Evolutionary conservation across 2,329 filamentous ascomycete genomes (phyloP).

Genomic region (Xylariaceae sp.): DNA sequence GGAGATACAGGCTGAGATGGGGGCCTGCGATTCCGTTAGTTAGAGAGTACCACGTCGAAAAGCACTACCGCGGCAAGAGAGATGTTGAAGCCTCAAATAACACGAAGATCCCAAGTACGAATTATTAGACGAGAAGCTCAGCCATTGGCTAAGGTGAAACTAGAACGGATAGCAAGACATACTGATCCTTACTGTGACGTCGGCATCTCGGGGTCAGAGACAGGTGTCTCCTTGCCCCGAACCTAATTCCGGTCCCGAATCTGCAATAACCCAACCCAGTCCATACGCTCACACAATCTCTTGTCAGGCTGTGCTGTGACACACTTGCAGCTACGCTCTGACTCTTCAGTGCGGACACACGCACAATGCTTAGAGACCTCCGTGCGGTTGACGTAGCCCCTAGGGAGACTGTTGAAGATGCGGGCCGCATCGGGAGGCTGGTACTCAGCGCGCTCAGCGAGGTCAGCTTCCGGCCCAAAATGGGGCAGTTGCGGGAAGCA

Average conservation of each 20-base stretch:
- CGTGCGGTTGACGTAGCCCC: background rate
- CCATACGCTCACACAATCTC: background rate
- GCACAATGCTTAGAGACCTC: conserved; percentile 3
- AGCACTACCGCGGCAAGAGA: too few species aligned
- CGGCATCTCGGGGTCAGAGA: conserved; percentile 4
- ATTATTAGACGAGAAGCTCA: background rate
- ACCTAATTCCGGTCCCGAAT: background rate
- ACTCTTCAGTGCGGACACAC: background rate
- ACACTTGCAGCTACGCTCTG: background rate
- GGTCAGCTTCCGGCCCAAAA: conserved; percentile 3
- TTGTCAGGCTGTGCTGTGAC: background rate
- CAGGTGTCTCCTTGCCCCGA: conserved; percentile 7
- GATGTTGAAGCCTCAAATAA: background rate
- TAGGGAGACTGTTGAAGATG: background rate
- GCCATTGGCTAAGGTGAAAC: background rate
- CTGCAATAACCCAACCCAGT: background rate
- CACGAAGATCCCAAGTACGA: background rate
- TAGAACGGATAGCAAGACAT: conserved; percentile 8
- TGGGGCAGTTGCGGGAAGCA: conserved; percentile 19
- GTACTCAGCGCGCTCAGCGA: background rate
- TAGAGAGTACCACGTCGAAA: background rate
- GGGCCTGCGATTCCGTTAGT: background rate
- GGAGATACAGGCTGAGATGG: background rate
- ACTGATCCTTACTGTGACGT: conserved; percentile 16
- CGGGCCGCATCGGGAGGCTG: background rate